Conservation (phyloP, 768 basidiomycete species). For the Trametes cubensis region DNA sequence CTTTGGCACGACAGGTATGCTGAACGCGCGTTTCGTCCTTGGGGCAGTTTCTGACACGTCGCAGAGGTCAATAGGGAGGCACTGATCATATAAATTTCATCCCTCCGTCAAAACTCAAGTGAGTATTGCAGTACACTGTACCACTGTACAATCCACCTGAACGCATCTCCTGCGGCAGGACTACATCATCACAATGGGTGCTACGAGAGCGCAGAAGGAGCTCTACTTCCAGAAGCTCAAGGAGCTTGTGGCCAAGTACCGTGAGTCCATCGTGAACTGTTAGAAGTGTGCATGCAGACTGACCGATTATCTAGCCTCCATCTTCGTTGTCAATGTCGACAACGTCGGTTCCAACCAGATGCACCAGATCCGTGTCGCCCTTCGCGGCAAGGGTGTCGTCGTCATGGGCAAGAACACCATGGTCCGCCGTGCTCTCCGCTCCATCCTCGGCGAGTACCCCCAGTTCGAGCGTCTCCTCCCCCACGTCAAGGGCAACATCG, state of each 20-base stretch:
- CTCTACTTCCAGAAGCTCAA: slow-evolving; percentile 92
- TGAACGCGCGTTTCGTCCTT: background rate
- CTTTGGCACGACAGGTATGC: slow-evolving; percentile 82
- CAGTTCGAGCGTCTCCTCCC: slow-evolving; percentile 97
- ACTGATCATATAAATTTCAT: slow-evolving; percentile 38
- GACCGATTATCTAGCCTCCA: slow-evolving; percentile 66
- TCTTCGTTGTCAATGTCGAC: slow-evolving; percentile 99
- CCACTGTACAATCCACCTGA: background rate
- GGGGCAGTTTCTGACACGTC: slow-evolving; percentile 14
- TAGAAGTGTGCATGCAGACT: background rate
- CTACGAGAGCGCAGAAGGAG: slow-evolving; percentile 85
- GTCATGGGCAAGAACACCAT: slow-evolving; percentile 99
- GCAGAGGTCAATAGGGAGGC: slow-evolving; percentile 96
- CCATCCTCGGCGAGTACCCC: slow-evolving; percentile 86
- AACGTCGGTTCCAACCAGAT: slow-evolving; percentile 99
- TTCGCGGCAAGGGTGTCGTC: slow-evolving; percentile 95
- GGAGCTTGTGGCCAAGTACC: slow-evolving; percentile 86
- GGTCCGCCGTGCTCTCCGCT: slow-evolving; percentile 97
- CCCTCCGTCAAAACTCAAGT: slow-evolving; percentile 16
- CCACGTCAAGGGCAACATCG: slow-evolving; percentile 95
- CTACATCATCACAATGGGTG: slow-evolving; percentile 73
- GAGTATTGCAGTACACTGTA: background rate
- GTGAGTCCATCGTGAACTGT: slow-evolving; percentile 54
- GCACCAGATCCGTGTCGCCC: slow-evolving; percentile 94
- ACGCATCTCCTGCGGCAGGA: slow-evolving; percentile 8